These are phyloP conservation scores for Aspergillus niger DNA, from an alignment of 2,329 filamentous ascomycete species.

Conservation along the genomic window DNA sequence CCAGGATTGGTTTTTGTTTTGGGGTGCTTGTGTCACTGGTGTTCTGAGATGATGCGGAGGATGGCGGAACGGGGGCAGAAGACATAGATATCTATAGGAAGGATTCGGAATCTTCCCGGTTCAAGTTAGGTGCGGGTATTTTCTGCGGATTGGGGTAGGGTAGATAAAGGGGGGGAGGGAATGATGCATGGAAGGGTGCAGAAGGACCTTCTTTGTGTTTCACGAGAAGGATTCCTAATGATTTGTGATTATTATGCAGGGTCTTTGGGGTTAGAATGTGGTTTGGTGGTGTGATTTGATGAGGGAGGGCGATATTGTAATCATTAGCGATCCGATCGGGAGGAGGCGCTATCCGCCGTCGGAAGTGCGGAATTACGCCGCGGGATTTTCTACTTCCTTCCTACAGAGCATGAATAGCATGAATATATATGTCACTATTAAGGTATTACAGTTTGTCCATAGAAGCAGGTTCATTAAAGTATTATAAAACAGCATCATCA, in stretches of 20 bases:
- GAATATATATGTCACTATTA: too few species aligned
- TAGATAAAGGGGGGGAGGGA: neutral
- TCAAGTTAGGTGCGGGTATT: neutral
- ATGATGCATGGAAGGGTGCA: neutral
- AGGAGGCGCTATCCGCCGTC: neutral
- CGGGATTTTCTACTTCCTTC: neutral
- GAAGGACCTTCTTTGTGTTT: neutral
- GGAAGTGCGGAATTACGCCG: constrained; percentile 8
- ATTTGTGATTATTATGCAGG: neutral
- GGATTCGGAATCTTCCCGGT: neutral
- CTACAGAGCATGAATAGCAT: too few species aligned
- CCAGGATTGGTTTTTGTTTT: neutral
- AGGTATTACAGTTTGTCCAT: too few species aligned
- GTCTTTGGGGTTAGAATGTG: neutral
- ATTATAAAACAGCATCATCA: neutral
- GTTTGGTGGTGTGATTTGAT: neutral
- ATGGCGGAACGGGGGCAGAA: neutral
- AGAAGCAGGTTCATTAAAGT: neutral
- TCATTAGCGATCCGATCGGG: constrained; percentile 7
- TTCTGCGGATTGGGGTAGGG: neutral
- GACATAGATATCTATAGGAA: neutral
- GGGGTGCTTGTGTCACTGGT: neutral
- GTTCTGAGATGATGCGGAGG: neutral
- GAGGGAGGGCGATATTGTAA: constrained; percentile 1
- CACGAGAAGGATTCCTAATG: neutral